These are phyloP conservation scores for Chaetomium sp. DNA, from an alignment of 2,329 filamentous ascomycete genomes.

Conservation along the genomic window DNA sequence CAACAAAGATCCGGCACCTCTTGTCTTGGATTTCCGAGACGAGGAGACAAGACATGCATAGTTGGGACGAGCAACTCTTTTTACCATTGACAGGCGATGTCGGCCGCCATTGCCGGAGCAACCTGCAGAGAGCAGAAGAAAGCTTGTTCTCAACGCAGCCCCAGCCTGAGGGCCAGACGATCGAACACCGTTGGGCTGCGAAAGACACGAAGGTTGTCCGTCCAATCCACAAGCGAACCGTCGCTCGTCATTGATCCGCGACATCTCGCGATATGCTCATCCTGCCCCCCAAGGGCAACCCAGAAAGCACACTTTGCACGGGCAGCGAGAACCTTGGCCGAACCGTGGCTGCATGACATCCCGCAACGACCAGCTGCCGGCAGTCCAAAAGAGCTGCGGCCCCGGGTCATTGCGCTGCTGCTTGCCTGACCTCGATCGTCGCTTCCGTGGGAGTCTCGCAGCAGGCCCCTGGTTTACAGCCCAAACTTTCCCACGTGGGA, in stretches of 20 bases:
- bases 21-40: neutral
- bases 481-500: too few relatives aligned
- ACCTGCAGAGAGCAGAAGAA: neutral
- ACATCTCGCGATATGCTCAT: neutral
- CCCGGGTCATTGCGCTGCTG: too few relatives aligned
- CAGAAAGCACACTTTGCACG: neutral
- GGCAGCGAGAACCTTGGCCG: neutral
- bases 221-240: too few relatives aligned
- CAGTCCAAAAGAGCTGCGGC: neutral
- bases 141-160: too few relatives aligned
- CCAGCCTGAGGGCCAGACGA: too few relatives aligned
- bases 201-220: too few relatives aligned
- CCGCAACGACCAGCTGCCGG: constrained; percentile 1
- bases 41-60: too few relatives aligned
- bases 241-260: neutral
- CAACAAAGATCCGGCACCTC: neutral
- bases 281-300: neutral
- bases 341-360: neutral
- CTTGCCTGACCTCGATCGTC: too few relatives aligned
- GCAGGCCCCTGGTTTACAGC: too few relatives aligned
- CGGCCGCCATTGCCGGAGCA: neutral
- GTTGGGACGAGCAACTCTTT: neutral
- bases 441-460: too few relatives aligned
- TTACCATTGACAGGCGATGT: neutral
- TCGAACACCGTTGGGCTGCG: too few relatives aligned